A percentile compares a stretch with the other conserved stretches of the same genome.
Evolutionary conservation across 192 early-diverging fungal genomes (phyloP).

Genomic region (Coemansia sp.): DNA sequence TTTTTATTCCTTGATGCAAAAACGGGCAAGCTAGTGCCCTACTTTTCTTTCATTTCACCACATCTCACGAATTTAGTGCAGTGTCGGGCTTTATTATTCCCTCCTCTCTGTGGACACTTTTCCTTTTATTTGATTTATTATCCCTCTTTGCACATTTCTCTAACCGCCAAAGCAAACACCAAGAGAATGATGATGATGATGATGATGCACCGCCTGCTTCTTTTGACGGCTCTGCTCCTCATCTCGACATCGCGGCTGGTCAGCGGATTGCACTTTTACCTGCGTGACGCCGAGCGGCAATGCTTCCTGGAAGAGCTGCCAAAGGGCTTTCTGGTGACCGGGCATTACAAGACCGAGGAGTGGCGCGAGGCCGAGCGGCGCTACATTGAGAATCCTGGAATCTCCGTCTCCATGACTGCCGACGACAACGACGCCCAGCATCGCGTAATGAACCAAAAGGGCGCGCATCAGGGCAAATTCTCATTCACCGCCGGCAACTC

Average conservation of each 20-base stretch:
- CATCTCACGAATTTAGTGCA: too few relatives aligned
- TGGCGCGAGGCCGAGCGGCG: constrained; percentile 64
- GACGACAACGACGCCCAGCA: constrained; percentile 57
- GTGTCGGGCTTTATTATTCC: too few relatives aligned
- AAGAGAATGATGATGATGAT: too few relatives aligned
- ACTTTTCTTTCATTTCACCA: too few relatives aligned
- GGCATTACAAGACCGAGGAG: constrained; percentile 84
- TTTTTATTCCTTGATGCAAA: too few relatives aligned
- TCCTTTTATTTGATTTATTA: background rate
- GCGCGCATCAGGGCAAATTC: constrained; percentile 74
- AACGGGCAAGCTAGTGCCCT: too few relatives aligned
- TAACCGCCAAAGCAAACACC: background rate
- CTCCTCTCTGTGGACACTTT: background rate
- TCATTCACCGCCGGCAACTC: constrained; percentile 87
- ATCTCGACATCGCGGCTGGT: constrained; percentile 17
- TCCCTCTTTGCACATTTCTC: background rate
- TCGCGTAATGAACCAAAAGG: constrained; percentile 77
- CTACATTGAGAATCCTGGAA: constrained; percentile 63
- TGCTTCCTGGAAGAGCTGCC: constrained; percentile 97
- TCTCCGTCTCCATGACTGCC: constrained; percentile 73
- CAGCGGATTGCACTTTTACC: constrained; percentile 86
- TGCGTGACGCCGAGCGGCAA: constrained; percentile 82
- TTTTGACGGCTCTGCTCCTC: constrained; percentile 26
- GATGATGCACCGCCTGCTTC: constrained; percentile 26
- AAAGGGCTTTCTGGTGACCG: constrained; percentile 80